phyloP scores from a whole-genome alignment of 2,329 filamentous ascomycete species.

The Colletotrichum truncatum region DNA sequence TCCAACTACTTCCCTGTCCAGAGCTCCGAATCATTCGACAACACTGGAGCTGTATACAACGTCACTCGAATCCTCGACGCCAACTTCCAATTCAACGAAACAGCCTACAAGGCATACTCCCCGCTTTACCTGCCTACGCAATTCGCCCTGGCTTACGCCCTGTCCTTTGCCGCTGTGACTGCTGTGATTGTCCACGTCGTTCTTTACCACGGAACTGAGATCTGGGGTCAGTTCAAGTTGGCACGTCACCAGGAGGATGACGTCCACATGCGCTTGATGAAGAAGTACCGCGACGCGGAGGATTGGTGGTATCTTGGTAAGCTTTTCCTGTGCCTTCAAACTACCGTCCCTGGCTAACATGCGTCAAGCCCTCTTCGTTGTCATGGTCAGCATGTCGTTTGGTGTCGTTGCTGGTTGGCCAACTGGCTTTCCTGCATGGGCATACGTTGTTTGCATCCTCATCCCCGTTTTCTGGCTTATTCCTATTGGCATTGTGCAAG shows the following conservation, averaged over 20 bases:
- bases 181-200: constrained; percentile 66
- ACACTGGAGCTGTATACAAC: constrained; percentile 68
- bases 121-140: constrained; percentile 72
- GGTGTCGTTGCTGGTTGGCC: constrained; percentile 63
- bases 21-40: constrained; percentile 70
- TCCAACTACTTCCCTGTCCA: constrained; percentile 70
- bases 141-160: constrained; percentile 67
- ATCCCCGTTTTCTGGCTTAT: constrained; percentile 68
- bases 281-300: constrained; percentile 66
- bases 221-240: constrained; percentile 63
- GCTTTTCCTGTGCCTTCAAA: constrained; percentile 36
- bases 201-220: constrained; percentile 64
- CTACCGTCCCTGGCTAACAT: constrained; percentile 3
- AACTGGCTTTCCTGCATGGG: constrained; percentile 67
- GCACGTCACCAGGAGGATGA: constrained; percentile 66
- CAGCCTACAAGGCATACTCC: constrained; percentile 70
- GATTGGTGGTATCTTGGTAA: constrained; percentile 67
- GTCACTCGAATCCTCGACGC: constrained; percentile 66
- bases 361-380: constrained; percentile 52
- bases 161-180: constrained; percentile 74
- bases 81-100: constrained; percentile 66
- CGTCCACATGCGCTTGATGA: constrained; percentile 69
- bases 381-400: constrained; percentile 65
- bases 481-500: constrained; percentile 69
- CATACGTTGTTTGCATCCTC: constrained; percentile 64